A percentile compares a stretch with the other conserved stretches of the same genome.
Conservation (phyloP, 306 rosid genomes). For the Pterocarpus macrocarpus region DNA sequence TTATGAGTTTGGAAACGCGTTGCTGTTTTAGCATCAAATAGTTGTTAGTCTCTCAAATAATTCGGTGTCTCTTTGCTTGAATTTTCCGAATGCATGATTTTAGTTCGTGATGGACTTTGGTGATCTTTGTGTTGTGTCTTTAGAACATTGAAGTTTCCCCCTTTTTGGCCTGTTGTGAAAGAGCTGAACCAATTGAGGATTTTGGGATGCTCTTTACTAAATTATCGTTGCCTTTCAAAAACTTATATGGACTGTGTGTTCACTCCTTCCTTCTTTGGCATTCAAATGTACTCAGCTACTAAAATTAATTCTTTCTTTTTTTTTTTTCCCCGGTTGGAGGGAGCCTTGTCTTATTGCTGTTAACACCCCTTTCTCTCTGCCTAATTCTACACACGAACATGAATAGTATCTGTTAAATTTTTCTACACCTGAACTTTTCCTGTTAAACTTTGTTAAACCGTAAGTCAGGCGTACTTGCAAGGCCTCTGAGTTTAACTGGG, state of each 20-base stretch:
- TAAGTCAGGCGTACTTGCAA: not conserved
- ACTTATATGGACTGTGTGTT: not conserved
- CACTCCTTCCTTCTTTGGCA: not conserved
- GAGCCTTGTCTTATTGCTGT: constrained; percentile 7
- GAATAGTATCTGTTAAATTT: not conserved
- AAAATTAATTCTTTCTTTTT: not conserved
- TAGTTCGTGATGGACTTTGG: not conserved
- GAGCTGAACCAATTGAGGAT: constrained; percentile 34
- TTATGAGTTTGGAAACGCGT: not conserved
- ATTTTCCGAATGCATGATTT: not conserved
- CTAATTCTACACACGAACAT: not conserved
- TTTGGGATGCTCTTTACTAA: constrained; percentile 14
- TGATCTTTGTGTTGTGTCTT: constrained; percentile 28
- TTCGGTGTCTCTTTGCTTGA: not conserved
- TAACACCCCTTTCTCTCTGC: not conserved
- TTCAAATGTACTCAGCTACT: constrained; percentile 13
- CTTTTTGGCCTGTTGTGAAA: not conserved
- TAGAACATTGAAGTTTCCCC: not conserved
- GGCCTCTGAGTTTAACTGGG: not conserved
- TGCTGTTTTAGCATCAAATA: not conserved
- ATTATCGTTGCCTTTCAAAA: constrained; percentile 6
- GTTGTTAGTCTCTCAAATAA: not conserved
- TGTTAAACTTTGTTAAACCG: constrained; percentile 16
- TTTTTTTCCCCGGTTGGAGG: not conserved
- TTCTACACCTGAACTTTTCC: constrained; percentile 4